Evolutionary conservation across 106 monocot genomes (phyloP).

Genomic region (Dendrobium chrysotoxum): DNA sequence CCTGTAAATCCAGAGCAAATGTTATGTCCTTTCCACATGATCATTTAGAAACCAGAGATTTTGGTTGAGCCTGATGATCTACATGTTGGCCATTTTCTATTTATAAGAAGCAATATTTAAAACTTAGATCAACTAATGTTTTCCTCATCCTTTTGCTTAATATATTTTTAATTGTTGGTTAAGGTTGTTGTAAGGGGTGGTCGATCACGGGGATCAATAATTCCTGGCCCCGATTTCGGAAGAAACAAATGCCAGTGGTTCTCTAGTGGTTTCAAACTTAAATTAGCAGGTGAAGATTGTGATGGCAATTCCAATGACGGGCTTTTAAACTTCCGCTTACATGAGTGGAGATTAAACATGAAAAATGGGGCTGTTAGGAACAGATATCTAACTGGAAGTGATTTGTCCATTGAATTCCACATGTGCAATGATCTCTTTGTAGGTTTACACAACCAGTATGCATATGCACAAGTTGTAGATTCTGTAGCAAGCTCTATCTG

Average conservation of each 20-base stretch:
- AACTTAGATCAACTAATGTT: neutral
- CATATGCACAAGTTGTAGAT: conserved; percentile 39
- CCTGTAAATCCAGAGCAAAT: too few species aligned
- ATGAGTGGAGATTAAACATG: conserved; percentile 52
- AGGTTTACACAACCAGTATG: conserved; percentile 32
- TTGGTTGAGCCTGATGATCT: too few species aligned
- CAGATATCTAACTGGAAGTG: conserved; percentile 21
- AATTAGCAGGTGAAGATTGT: neutral
- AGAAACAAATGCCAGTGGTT: conserved; percentile 25
- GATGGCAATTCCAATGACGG: neutral
- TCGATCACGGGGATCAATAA: conserved; percentile 24
- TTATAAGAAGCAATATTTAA: neutral
- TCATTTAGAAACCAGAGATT: too few species aligned
- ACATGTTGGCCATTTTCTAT: too few species aligned
- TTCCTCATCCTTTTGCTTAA: neutral
- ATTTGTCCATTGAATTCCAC: conserved; percentile 21
- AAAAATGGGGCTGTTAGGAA: conserved; percentile 17
- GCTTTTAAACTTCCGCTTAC: conserved; percentile 24
- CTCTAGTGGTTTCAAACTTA: conserved; percentile 18
- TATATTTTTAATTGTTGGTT: neutral
- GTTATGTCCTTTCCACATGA: too few species aligned
- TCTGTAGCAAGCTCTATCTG: conserved; percentile 24
- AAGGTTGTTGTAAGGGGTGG: conserved; percentile 50
- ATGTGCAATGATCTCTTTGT: conserved; percentile 28
- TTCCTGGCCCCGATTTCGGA: conserved; percentile 40